A percentile compares a stretch with the other conserved stretches of the same genome.
These are phyloP conservation scores for Vigna reflexopilosa DNA, from an alignment of 306 rosid genomes.

Conservation along the genomic window DNA sequence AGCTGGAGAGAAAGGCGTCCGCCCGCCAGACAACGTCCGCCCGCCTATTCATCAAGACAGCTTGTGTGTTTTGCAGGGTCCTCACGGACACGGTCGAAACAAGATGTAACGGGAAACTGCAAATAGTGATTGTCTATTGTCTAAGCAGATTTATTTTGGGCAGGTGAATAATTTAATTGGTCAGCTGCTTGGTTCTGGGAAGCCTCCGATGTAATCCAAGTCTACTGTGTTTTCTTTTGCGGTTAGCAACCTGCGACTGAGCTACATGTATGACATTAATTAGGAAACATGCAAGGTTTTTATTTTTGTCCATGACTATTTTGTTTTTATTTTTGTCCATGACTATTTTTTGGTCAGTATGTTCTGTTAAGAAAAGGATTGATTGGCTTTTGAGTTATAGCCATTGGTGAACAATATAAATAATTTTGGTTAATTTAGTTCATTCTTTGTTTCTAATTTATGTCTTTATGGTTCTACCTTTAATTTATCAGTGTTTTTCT, in stretches of 20 bases:
- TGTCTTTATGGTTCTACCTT: too few relatives aligned
- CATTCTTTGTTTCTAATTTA: conserved; percentile 16
- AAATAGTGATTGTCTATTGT: neutral
- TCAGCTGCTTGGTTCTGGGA: conserved; percentile 83
- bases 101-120: neutral
- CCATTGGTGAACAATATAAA: conserved; percentile 30
- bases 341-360: conserved; percentile 36
- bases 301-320: too few relatives aligned
- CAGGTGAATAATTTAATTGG: conserved; percentile 89
- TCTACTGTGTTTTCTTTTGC: conserved; percentile 21
- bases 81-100: too few relatives aligned
- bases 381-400: conserved; percentile 24
- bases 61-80: too few relatives aligned
- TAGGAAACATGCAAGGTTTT: conserved; percentile 22
- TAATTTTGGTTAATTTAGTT: conserved; percentile 30
- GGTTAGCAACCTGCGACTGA: neutral
- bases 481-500: too few relatives aligned
- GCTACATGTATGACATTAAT: neutral
- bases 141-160: conserved; percentile 15
- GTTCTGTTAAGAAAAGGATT: conserved; percentile 38
- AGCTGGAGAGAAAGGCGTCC: too few relatives aligned
- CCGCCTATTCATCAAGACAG: too few relatives aligned
- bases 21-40: too few relatives aligned
- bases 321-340: conserved; percentile 28
- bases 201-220: conserved; percentile 65